These are phyloP conservation scores for Globisporangium sylvaticum DNA, from an alignment of 352 stramenopile species.

Conservation along the genomic window DNA sequence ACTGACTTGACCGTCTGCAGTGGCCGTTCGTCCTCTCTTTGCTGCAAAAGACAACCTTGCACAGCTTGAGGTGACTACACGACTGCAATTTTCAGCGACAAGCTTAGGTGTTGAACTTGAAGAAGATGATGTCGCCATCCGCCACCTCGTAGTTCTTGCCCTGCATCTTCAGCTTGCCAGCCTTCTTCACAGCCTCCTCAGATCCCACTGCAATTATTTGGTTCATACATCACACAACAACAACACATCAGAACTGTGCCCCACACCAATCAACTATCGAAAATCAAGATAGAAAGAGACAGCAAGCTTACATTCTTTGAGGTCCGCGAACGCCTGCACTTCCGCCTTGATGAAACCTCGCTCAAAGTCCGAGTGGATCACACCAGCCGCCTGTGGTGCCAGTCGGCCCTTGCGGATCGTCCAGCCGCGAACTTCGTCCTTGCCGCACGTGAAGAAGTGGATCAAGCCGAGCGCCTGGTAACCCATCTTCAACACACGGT, in stretches of 20 bases:
- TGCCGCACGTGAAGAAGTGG: slow-evolving; percentile 98
- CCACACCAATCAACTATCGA: background rate
- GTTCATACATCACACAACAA: background rate
- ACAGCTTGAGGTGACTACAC: too few species aligned
- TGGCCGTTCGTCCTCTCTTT: too few species aligned
- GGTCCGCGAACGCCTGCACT: slow-evolving; percentile 81
- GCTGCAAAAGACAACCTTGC: too few species aligned
- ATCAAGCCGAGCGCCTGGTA: slow-evolving; percentile 98
- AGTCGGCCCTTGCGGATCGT: slow-evolving; percentile 97
- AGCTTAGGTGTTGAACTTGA: slow-evolving; percentile 91
- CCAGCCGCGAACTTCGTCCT: slow-evolving; percentile 96
- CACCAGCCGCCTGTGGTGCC: slow-evolving; percentile 96
- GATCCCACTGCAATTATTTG: slow-evolving; percentile 44
- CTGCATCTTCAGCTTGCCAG: slow-evolving; percentile 85
- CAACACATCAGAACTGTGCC: background rate
- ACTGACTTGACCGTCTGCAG: too few species aligned
- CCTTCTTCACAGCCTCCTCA: slow-evolving; percentile 88
- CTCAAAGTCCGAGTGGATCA: slow-evolving; percentile 99
- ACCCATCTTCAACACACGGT: slow-evolving; percentile 96
- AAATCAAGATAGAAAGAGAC: background rate
- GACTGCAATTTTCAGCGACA: too few species aligned
- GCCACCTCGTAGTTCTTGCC: slow-evolving; percentile 88
- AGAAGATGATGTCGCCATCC: slow-evolving; percentile 89
- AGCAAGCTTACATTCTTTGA: slow-evolving; percentile 78
- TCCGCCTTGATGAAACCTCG: slow-evolving; percentile 98